Base-by-base conservation (phyloP, 2,329 filamentous ascomycete genomes). In the Endothia cerciana region DNA sequence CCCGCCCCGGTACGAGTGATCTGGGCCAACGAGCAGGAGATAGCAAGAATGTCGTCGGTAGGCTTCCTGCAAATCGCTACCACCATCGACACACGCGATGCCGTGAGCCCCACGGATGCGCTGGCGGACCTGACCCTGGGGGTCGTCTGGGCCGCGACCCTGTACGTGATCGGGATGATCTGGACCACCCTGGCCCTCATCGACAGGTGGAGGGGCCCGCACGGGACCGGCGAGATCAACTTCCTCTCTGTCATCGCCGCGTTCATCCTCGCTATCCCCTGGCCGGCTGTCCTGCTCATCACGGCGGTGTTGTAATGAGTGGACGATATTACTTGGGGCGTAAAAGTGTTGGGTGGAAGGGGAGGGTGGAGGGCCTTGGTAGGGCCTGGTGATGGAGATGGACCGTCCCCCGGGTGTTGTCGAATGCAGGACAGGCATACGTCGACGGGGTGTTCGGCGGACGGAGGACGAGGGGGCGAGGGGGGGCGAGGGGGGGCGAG, bases 201-300 rank as follows among this genome's bases (percentile, higher is more conserved):
- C n/a, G 72, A 73, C 66, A 69, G 72, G 40, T 73, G 72, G 72
- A 67, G 71, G 38, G 72, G 72, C 3, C 68, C 69, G 7, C 70
- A 73, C 55, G 71, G 72, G 22, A 69, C 66, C 7, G 62, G 66
- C 3, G 33, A 61, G 19, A 72, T 71, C 2, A 58, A 62, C 33
- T 63, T 71, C 38, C 40, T 64, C 10, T 66, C 69, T 1, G 64
- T 73, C 10, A 19, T 73, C 19, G 70, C 65, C 0, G 71, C 72
- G 0, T 5, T 71, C 0, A 5, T 72, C 30, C 55, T 73, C 28
- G 59, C 72, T 19, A 63, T 67, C 17, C 47, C 65, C 7, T 73
- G 72, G 72, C 72, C 72, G 0, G 55, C 63, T 2, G 71, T 73
- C 10, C 65, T 73, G 22, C 47, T 70, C 1, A 56, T 70, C 4